Percentiles rank a stretch among this genome's conserved stretches.
These are phyloP conservation scores for Phycomyces blakesleeanus DNA, from an alignment of 192 early-diverging fungal genomes.

Conservation along the genomic window DNA sequence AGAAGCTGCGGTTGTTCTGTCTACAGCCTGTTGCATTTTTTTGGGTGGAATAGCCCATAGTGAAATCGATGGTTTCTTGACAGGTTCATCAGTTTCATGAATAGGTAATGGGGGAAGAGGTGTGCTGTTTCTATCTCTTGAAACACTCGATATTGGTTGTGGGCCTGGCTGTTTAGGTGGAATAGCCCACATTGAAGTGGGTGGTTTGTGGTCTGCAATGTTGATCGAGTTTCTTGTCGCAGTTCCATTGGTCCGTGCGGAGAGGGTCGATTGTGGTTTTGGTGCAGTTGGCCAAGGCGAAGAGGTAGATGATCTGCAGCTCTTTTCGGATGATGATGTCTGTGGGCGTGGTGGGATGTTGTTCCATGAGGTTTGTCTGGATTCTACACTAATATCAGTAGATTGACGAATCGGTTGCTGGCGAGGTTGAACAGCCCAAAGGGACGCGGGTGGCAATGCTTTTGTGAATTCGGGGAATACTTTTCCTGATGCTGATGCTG, in stretches of 20 bases:
- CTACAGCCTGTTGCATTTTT: too few species aligned
- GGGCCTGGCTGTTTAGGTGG: background rate
- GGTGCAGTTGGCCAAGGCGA: background rate
- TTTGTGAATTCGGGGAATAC: too few species aligned
- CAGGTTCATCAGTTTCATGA: background rate
- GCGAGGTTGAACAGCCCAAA: slow-evolving; percentile 12
- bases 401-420: background rate
- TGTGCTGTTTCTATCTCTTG: background rate
- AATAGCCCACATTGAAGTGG: slow-evolving; percentile 1
- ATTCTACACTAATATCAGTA: too few species aligned
- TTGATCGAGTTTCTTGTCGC: background rate
- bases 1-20: too few species aligned
- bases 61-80: background rate
- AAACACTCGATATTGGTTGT: background rate
- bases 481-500: background rate
- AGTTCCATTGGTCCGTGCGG: background rate
- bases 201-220: background rate
- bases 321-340: background rate
- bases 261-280: background rate
- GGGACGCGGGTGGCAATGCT: background rate
- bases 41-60: slow-evolving; percentile 18
- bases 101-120: background rate
- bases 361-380: background rate
- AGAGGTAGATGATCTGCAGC: background rate
- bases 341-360: background rate